A percentile compares a stretch with the other conserved stretches of the same genome.
Evolutionary conservation across 495 filamentous ascomycete species (phyloP).

Genomic region (Neurospora sp.): DNA sequence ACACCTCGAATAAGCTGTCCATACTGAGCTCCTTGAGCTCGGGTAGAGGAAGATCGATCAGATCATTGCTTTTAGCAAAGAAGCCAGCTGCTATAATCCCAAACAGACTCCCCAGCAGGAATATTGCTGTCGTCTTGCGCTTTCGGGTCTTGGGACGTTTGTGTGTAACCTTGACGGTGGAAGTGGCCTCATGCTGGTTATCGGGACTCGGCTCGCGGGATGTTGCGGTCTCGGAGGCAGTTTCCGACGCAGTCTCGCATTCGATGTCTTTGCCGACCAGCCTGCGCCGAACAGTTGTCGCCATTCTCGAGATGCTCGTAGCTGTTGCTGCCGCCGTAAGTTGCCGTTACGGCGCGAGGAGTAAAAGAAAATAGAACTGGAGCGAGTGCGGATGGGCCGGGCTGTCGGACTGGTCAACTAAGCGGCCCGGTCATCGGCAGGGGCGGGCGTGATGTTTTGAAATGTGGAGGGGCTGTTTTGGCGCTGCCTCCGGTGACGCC

Average conservation of each 20-base stretch:
- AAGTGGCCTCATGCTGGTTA: slow-evolving; percentile 25
- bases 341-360: not conserved
- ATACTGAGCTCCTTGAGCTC: slow-evolving; percentile 73
- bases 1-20: slow-evolving; percentile 68
- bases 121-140: slow-evolving; percentile 67
- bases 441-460: not conserved
- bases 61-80: slow-evolving; percentile 74
- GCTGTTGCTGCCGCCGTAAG: not conserved
- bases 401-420: not conserved
- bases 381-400: not conserved
- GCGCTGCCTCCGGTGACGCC: not conserved
- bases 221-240: slow-evolving; percentile 22
- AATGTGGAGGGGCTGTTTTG: not conserved
- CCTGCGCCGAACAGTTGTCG: slow-evolving; percentile 41
- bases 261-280: slow-evolving; percentile 14
- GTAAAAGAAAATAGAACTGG: not conserved
- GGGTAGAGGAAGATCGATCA: slow-evolving; percentile 59
- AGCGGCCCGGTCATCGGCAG: not conserved
- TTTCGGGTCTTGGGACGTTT: slow-evolving; percentile 43
- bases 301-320: slow-evolving; percentile 16
- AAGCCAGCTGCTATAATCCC: slow-evolving; percentile 72
- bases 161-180: slow-evolving; percentile 34
- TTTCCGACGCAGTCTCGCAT: slow-evolving; percentile 11
- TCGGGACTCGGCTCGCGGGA: slow-evolving; percentile 34
- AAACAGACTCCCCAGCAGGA: slow-evolving; percentile 72